Conservation (phyloP, 2,329 filamentous ascomycete species). For the Ophiocordyceps camponoti-leonardi region DNA sequence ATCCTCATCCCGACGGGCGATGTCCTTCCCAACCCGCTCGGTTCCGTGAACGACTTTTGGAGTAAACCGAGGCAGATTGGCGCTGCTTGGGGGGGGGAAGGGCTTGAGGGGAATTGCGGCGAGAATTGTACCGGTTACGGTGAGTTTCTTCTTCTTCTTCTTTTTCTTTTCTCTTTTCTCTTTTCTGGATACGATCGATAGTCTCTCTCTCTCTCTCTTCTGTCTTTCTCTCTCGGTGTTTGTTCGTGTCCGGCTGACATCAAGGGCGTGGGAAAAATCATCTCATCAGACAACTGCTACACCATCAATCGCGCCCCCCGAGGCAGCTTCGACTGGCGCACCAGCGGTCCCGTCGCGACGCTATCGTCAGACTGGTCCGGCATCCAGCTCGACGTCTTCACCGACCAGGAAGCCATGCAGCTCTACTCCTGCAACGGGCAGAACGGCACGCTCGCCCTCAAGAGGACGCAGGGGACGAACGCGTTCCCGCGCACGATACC, state of each 20-base stretch:
- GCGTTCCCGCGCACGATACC: conserved; percentile 45
- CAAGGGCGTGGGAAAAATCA: not conserved
- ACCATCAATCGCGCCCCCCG: conserved; percentile 44
- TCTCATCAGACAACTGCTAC: conserved; percentile 55
- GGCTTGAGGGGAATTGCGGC: conserved; percentile 59
- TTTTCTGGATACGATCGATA: too few relatives aligned
- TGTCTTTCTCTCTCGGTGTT: too few relatives aligned
- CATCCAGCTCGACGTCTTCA: conserved; percentile 65
- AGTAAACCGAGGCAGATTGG: conserved; percentile 65
- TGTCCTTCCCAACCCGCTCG: conserved; percentile 49
- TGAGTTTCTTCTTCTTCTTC: too few relatives aligned
- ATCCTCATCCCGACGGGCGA: conserved; percentile 63
- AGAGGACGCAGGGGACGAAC: conserved; percentile 46
- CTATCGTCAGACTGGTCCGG: conserved; percentile 62
- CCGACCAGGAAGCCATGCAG: conserved; percentile 77
- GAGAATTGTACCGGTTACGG: conserved; percentile 74
- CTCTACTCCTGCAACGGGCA: conserved; percentile 70
- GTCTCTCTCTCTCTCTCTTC: too few relatives aligned
- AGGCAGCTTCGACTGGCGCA: conserved; percentile 46
- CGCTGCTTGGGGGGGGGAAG: conserved; percentile 43
- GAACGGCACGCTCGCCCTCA: conserved; percentile 54
- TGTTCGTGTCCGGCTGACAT: too few relatives aligned
- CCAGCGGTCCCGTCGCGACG: conserved; percentile 40
- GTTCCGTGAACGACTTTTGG: conserved; percentile 70
- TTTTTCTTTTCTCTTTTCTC: not conserved